phyloP scores from a whole-genome alignment of 148 eudicot species.

The Silene latifolia region DNA sequence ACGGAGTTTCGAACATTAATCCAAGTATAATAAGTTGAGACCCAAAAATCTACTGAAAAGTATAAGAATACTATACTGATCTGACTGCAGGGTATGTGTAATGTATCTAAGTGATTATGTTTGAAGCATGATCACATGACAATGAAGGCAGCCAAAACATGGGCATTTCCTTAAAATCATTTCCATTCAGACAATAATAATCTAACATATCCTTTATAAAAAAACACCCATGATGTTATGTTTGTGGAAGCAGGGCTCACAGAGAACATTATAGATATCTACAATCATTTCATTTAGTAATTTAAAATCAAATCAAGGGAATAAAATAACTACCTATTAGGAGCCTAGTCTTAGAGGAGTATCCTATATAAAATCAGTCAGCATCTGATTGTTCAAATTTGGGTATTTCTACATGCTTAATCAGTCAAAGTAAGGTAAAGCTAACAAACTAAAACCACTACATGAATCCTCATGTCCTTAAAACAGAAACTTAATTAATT shows the following conservation, averaged over 20 bases:
- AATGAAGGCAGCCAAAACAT: constrained; percentile 12
- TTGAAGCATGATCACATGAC: constrained; percentile 11
- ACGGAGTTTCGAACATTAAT: too few species aligned
- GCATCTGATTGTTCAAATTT: not conserved
- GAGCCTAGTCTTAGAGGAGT: constrained; percentile 10
- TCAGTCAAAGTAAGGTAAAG: constrained; percentile 3
- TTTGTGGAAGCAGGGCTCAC: constrained; percentile 22
- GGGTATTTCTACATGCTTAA: not conserved
- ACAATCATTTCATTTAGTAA: constrained; percentile 18
- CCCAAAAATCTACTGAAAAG: too few species aligned
- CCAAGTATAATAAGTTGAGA: too few species aligned
- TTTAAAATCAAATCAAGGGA: not conserved
- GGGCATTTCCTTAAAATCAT: constrained; percentile 3
- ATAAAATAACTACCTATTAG: not conserved
- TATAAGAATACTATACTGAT: too few species aligned
- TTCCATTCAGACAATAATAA: constrained; percentile 9
- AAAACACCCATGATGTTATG: constrained; percentile 22
- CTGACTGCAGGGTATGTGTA: too few species aligned
- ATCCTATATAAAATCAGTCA: constrained; percentile 11
- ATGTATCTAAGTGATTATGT: not conserved
- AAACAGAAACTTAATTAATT: not conserved
- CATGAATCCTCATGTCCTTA: constrained; percentile 1
- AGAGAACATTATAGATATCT: constrained; percentile 7
- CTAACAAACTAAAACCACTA: too few species aligned
- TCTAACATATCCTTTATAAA: constrained; percentile 25